These are phyloP conservation scores for Trichoderma sp. DNA, from an alignment of 2,329 filamentous ascomycete genomes.

Conservation along the genomic window DNA sequence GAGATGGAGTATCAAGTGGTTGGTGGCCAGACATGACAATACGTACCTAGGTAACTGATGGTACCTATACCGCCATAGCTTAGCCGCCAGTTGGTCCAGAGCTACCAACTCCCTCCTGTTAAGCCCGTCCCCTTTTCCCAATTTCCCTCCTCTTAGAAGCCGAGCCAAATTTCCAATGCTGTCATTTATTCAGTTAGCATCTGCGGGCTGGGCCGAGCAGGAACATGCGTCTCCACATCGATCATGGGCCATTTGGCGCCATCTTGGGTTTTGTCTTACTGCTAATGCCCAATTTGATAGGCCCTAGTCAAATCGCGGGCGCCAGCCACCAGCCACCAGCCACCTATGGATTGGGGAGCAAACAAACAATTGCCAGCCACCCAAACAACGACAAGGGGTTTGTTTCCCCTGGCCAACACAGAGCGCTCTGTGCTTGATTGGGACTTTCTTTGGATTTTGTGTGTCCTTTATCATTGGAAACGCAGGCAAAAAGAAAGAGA, in stretches of 20 bases:
- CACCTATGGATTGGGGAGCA: not conserved
- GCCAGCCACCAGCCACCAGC: constrained; percentile 1
- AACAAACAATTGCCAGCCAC: not conserved
- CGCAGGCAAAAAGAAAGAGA: not conserved
- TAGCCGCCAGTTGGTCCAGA: not conserved
- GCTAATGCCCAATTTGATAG: not conserved
- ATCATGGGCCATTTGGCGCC: not conserved
- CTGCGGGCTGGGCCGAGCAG: constrained; percentile 15
- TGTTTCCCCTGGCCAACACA: not conserved
- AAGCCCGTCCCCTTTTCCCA: not conserved
- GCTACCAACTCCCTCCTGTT: not conserved
- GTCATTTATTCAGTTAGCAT: constrained; percentile 6
- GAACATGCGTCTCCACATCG: constrained; percentile 4
- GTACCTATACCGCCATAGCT: not conserved
- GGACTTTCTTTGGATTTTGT: not conserved
- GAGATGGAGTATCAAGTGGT: not conserved
- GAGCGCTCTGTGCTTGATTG: not conserved
- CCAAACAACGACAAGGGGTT: not conserved
- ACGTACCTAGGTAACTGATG: not conserved
- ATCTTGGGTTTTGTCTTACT: not conserved
- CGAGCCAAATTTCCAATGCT: not conserved
- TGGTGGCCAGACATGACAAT: not conserved
- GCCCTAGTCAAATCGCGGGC: not conserved
- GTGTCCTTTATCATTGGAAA: not conserved
- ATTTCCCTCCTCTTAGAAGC: not conserved